phyloP scores from a whole-genome alignment of 192 early-diverging fungal species.

The Paraglomus occultum region DNA sequence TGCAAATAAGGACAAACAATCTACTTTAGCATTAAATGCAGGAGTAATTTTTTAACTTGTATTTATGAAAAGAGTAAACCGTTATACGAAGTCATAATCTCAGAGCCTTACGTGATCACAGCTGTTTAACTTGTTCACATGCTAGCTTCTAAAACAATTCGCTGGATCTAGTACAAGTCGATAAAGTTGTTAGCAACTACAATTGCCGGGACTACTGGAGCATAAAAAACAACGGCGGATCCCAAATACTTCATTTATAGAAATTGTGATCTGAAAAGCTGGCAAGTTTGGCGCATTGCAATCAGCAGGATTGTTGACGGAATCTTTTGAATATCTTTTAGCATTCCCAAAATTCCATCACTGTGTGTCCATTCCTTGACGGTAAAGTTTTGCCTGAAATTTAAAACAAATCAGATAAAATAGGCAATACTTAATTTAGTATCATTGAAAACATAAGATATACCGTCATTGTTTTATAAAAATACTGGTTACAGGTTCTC shows the following conservation, averaged over 20 bases:
- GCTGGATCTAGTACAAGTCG: conserved; percentile 10
- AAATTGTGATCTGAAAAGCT: conserved; percentile 8
- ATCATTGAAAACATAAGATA: conserved; percentile 16
- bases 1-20: too few relatives aligned
- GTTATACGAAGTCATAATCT: too few relatives aligned
- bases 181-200: neutral
- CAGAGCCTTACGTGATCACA: too few relatives aligned
- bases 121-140: neutral
- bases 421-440: conserved; percentile 14
- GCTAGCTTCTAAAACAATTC: neutral
- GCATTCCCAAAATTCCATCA: conserved; percentile 9
- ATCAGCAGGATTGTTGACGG: conserved; percentile 1
- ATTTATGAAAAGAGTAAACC: too few relatives aligned
- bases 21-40: too few relatives aligned
- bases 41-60: too few relatives aligned
- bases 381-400: conserved; percentile 20
- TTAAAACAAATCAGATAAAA: conserved; percentile 20
- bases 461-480: conserved; percentile 25
- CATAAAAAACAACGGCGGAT: conserved; percentile 3
- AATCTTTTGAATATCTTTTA: conserved; percentile 13
- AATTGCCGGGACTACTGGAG: neutral
- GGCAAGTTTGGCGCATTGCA: conserved; percentile 18
- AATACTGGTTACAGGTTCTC: conserved; percentile 9
- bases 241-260: conserved; percentile 18
- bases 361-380: conserved; percentile 6